phyloP scores from a whole-genome alignment of 345 rosid genomes.

The Chamaenerion angustifolium region DNA sequence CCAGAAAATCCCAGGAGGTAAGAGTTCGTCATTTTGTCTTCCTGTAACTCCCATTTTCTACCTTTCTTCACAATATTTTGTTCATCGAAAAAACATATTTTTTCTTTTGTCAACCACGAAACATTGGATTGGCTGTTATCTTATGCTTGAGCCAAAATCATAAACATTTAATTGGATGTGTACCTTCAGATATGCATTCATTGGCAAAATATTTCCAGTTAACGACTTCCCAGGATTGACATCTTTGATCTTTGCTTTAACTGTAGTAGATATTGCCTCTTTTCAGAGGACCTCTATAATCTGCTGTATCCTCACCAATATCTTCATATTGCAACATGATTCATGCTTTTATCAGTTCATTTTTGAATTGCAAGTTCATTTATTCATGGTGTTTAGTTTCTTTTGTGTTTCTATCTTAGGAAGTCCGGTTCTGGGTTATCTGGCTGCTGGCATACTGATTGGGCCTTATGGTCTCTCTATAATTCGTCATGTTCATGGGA shows the following conservation, averaged over 20 bases:
- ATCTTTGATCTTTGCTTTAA: neutral
- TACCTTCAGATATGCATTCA: too few species aligned
- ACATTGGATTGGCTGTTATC: too few species aligned
- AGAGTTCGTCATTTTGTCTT: conserved; percentile 4
- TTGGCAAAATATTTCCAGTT: too few species aligned
- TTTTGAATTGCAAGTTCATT: conserved; percentile 3
- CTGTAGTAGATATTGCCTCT: neutral
- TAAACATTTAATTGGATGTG: too few species aligned
- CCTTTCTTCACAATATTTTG: conserved; percentile 4
- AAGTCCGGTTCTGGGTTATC: conserved; percentile 97
- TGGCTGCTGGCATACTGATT: conserved; percentile 98
- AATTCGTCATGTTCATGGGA: conserved; percentile 90
- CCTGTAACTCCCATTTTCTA: conserved; percentile 6
- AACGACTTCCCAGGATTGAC: neutral
- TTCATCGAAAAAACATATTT: neutral
- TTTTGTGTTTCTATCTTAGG: conserved; percentile 47
- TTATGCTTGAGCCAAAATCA: too few species aligned
- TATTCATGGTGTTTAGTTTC: conserved; percentile 5
- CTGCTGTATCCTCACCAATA: neutral
- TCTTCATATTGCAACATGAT: neutral
- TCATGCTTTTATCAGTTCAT: too few species aligned
- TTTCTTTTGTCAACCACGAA: neutral
- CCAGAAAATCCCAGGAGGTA: conserved; percentile 99
- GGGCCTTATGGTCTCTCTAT: conserved; percentile 97
- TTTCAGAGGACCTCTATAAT: neutral